A percentile compares a stretch with the other conserved stretches of the same genome.
Evolutionary conservation across 768 basidiomycete species (phyloP).

Genomic region (Termitomyces sp.): DNA sequence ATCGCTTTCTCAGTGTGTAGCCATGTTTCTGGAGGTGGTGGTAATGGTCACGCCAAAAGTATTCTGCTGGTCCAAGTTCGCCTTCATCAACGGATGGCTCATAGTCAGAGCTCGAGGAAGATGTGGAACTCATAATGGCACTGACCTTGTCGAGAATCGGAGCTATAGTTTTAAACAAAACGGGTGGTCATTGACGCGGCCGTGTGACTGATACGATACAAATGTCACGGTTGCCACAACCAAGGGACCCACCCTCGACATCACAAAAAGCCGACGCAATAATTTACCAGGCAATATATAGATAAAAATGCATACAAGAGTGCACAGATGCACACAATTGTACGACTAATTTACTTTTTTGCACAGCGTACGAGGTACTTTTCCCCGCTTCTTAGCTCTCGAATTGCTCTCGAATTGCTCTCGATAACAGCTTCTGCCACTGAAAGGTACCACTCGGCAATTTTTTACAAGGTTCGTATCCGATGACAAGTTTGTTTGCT

Average conservation of each 20-base stretch:
- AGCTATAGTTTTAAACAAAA: neutral
- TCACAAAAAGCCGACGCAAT: no score
- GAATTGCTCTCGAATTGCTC: no score
- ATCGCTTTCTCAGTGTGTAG: neutral
- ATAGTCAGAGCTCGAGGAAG: neutral
- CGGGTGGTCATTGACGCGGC: no score
- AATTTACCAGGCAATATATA: no score
- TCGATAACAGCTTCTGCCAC: no score
- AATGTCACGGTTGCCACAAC: neutral
- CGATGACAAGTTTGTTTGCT: neutral
- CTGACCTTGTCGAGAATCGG: neutral
- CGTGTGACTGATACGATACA: neutral
- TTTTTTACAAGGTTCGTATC: neutral
- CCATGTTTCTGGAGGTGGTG: neutral
- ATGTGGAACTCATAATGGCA: neutral
- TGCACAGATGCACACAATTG: neutral
- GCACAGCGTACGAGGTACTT: no score
- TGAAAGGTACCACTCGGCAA: no score
- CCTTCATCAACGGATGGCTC: neutral
- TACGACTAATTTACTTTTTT: no score
- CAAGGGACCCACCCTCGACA: no score
- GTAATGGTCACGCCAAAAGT: neutral
- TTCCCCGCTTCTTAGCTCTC: no score
- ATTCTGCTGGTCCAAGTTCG: neutral
- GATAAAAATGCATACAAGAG: no score